Evolutionary conservation across 306 rosid genomes (phyloP), one percentile per base, ranked within the genome.

Genomic region (Ammopiptanthus mongolicus): DNA sequence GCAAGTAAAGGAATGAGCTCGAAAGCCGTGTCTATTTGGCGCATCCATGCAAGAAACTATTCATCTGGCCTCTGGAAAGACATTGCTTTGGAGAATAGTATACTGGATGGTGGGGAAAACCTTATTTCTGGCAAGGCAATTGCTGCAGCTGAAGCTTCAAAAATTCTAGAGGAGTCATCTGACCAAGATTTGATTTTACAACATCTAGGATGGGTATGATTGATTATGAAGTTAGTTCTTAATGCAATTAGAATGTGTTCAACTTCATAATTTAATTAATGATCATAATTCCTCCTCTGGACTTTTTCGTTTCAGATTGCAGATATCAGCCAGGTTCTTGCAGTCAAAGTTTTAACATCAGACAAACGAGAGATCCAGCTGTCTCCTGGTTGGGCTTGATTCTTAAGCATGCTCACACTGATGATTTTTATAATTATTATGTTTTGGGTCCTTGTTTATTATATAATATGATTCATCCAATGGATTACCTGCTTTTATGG

Each of bases 1-100:
- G 93, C 98, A 25, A 95, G 96, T 85, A 91, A 91, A 85, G 96
- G 96, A 80, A 90, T 91, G 87, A 91, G 93, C 87, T 83, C 98
- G 21, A 87, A 91, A 82, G 97, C 98, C 39, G 93, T 95, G 63
- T 85, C 88, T 31, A 87, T 91, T 65, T 95, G 98, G 98, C 96
- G 88, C 81, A 74, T 92, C 69, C 85, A 91, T 70, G 98, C 96
- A 50, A 91, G 97, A 88, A 91, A 84, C 69, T 95, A 87, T 83
- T 65, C 93, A 52, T 88, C 96, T 7, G 86, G 95, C 69, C 89
- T 88, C 36, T 89, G 92, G 96, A 95, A 88, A 84, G 96, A 87
- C 79, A 77, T 88, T 59, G 78, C 84, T 82, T 17, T 74, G 50
- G 86, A 83, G 78, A 82, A 73, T 78, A 71, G 34, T 60, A 12